These are phyloP conservation scores for Heritiera littoralis DNA, from an alignment of 345 rosid genomes.

Conservation along the genomic window DNA sequence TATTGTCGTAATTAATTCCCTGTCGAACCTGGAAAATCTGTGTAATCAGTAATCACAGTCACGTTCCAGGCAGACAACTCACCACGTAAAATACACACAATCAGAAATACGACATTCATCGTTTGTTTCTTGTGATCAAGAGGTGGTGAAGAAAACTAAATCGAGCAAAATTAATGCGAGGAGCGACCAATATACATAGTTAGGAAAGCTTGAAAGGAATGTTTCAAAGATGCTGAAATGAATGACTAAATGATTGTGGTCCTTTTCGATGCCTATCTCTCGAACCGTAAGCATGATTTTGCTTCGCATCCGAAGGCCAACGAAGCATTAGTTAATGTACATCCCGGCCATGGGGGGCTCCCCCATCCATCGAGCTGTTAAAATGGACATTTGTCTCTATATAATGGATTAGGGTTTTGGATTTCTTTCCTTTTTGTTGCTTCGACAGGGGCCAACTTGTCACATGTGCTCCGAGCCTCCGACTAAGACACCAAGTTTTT, in stretches of 20 bases:
- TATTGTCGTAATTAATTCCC: no score
- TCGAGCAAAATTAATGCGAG: not conserved
- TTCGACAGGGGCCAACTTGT: not conserved
- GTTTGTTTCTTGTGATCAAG: not conserved
- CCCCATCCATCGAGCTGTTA: not conserved
- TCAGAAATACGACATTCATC: not conserved
- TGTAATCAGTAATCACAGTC: not conserved
- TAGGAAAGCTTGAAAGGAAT: conserved; percentile 10
- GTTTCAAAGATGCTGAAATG: not conserved
- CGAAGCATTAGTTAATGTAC: conserved; percentile 12
- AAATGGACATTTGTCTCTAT: not conserved
- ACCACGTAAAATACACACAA: not conserved
- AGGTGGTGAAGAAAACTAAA: not conserved
- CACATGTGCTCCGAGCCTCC: not conserved
- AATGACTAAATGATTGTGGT: conserved; percentile 4
- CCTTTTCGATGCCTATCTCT: not conserved
- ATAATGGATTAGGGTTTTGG: not conserved
- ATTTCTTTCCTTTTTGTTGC: not conserved
- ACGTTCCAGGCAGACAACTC: not conserved
- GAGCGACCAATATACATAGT: not conserved
- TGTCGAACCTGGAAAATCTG: not conserved
- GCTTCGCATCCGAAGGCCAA: conserved; percentile 1
- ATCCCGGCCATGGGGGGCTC: not conserved
- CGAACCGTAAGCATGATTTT: not conserved
- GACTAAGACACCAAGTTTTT: not conserved